These are phyloP conservation scores for Proliferodiscus dingleyae DNA, from an alignment of 2,329 filamentous ascomycete genomes.

Conservation along the genomic window DNA sequence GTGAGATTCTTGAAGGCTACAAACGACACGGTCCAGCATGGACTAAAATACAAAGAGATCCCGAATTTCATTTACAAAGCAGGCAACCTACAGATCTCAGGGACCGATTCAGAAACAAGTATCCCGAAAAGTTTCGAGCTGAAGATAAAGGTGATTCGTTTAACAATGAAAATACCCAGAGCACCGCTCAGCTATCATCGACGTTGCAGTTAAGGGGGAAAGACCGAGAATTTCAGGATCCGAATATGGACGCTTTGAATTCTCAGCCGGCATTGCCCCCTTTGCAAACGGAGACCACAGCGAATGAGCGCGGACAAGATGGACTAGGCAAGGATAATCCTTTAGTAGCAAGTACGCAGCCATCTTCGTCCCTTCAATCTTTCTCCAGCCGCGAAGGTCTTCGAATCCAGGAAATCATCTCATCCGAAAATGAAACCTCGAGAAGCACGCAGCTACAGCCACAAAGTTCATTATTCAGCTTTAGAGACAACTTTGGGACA, in stretches of 20 bases:
- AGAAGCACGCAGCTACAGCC: slow-evolving; percentile 11
- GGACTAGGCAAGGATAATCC: neutral
- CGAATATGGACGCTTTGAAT: slow-evolving; percentile 2
- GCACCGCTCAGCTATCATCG: neutral
- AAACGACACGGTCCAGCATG: slow-evolving; percentile 57
- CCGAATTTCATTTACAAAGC: slow-evolving; percentile 51
- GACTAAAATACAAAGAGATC: slow-evolving; percentile 61
- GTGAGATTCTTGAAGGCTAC: slow-evolving; percentile 56
- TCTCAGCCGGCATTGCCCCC: slow-evolving; percentile 1
- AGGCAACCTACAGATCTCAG: slow-evolving; percentile 59
- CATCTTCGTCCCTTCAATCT: slow-evolving; percentile 5
- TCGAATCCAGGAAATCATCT: slow-evolving; percentile 29
- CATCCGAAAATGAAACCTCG: slow-evolving; percentile 13
- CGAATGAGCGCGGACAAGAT: slow-evolving; percentile 2
- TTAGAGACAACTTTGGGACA: slow-evolving; percentile 18
- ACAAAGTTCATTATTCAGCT: slow-evolving; percentile 8
- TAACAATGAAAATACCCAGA: neutral
- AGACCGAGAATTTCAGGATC: slow-evolving; percentile 3
- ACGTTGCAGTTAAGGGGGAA: neutral
- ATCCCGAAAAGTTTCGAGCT: slow-evolving; percentile 47
- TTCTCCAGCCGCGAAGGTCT: slow-evolving; percentile 23
- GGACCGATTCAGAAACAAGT: slow-evolving; percentile 60
- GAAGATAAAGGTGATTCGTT: slow-evolving; percentile 11
- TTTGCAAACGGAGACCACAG: slow-evolving; percentile 1
- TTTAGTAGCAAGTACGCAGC: neutral